A percentile compares a stretch with the other conserved stretches of the same genome.
These are phyloP conservation scores for Cucurbita ficifolia DNA, from an alignment of 306 rosid species.

Conservation along the genomic window DNA sequence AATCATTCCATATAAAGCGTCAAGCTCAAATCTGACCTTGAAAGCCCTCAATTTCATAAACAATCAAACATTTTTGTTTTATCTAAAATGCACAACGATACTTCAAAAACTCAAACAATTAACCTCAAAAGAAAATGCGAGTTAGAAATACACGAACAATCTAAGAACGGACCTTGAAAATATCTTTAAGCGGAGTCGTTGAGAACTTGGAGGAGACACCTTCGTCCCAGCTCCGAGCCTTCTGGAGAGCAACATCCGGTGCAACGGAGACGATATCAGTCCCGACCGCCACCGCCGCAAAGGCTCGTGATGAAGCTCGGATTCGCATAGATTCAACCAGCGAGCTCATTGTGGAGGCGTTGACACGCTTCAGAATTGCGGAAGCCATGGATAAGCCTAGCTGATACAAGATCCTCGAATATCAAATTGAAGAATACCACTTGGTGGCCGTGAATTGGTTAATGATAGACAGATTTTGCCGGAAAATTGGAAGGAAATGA, in stretches of 20 bases:
- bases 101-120: neutral
- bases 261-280: constrained; percentile 59
- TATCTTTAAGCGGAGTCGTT: constrained; percentile 63
- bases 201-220: constrained; percentile 77
- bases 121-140: too few species aligned
- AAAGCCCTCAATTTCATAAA: neutral
- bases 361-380: constrained; percentile 30
- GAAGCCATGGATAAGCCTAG: constrained; percentile 39
- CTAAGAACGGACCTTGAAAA: constrained; percentile 52
- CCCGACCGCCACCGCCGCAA: constrained; percentile 47
- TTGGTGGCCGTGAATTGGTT: neutral
- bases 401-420: neutral
- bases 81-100: neutral
- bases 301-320: constrained; percentile 28
- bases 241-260: constrained; percentile 67
- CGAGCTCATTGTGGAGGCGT: constrained; percentile 27
- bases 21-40: neutral
- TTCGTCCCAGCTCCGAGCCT: constrained; percentile 88
- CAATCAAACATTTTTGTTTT: neutral
- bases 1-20: neutral
- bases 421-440: neutral
- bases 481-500: neutral
- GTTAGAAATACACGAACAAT: too few species aligned
- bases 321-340: constrained; percentile 15
- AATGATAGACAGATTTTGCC: neutral